Evolutionary conservation across 768 basidiomycete species (phyloP), one percentile per base, ranked within the genome.

Genomic region (Lactifluus rugatus): DNA sequence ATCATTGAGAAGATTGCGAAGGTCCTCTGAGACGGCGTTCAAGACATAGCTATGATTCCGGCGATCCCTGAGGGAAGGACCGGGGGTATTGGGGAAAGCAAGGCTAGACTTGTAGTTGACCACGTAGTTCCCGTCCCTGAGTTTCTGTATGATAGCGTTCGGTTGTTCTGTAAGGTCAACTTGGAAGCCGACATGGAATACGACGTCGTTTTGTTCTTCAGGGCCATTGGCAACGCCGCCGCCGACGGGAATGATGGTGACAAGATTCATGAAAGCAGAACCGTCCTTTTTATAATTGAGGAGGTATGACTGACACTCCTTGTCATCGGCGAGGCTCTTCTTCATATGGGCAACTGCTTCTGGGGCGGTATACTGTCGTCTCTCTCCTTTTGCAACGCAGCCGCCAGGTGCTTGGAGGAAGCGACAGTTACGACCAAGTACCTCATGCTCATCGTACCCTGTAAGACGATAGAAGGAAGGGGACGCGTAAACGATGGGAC

Each of bases 121-220:
- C 56, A 83, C 72, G 70, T 92, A 92, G 34, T 79, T 82, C 17
- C 93, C 93, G 64, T 89, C 84, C 19, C 78, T 73, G 53, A 93
- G 77, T 68, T 85, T 89, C 63, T 87, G 80, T 53, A 93, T 72
- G 59, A 96, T 93, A 2, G 81, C 81, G 63, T 83, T 83, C 2
- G 92, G 93, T 72, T 94, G 92, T 66, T 87, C 83, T 17, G 84
- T 83, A 49, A 99, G 75, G 71, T 97, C 92, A 55, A 96, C 88
- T 72, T 99, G 93, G 76, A 99, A 98, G 0, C 96, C 96, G 51
- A 99, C 85, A 66, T 90, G 87, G 68, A 87, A 95, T 9, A 82
- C 83, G 41, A 89, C 78, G 46, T 94, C 86, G 54, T 83, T 81
- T 37, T 77, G 77, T 62, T 83, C 85, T 44, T 81, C 77, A 62